Conservation (phyloP, 78 protist genomes). For the Reticulomyxa filosa region DNA sequence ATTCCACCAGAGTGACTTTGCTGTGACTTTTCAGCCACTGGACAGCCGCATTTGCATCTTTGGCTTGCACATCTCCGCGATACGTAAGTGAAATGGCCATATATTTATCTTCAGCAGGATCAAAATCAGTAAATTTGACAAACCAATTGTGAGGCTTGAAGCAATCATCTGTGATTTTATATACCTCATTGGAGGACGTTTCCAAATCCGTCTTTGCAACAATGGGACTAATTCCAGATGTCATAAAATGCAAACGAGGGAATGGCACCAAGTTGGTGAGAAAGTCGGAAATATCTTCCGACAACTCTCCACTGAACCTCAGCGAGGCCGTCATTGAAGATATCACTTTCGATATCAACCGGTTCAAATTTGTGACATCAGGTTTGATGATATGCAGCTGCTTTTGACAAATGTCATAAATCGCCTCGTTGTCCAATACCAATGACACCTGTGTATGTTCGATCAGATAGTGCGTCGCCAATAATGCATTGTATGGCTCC, state of each 20-base stretch:
- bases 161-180: no score
- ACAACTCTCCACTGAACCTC: slow-evolving; percentile 94
- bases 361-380: slow-evolving; percentile 80
- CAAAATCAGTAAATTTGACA: no score
- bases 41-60: slow-evolving; percentile 91
- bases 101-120: no score
- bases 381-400: slow-evolving; percentile 70
- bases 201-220: no score
- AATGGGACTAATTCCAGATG: slow-evolving; percentile 88
- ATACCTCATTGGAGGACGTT: no score
- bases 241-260: slow-evolving; percentile 95
- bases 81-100: no score
- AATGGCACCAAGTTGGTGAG: slow-evolving; percentile 95
- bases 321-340: slow-evolving; percentile 79
- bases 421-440: slow-evolving; percentile 64
- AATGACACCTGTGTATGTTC: background rate
- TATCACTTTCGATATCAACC: slow-evolving; percentile 72
- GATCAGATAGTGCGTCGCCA: no score
- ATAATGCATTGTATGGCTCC: no score
- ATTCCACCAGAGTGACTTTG: slow-evolving; percentile 86
- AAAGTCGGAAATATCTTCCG: slow-evolving; percentile 80
- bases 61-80: slow-evolving; percentile 96
- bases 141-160: no score
- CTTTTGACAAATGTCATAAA: slow-evolving; percentile 77
- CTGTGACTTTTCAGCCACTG: slow-evolving; percentile 90